Evolutionary conservation across 176 grass and related monocot genomes (phyloP).

Genomic region (Rhynchospora breviuscula): DNA sequence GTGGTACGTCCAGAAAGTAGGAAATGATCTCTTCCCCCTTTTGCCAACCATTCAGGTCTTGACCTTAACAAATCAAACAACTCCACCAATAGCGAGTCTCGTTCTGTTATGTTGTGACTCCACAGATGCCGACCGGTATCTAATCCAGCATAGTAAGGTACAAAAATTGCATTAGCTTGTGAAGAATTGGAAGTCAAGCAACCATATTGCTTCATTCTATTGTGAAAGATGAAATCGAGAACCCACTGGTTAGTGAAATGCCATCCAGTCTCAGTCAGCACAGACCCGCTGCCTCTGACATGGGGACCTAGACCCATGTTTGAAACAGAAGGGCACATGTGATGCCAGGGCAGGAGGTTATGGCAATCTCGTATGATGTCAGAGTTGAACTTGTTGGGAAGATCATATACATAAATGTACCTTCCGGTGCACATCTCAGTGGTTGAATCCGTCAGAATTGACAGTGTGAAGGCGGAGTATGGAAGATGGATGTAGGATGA

Average conservation of each 20-base stretch:
- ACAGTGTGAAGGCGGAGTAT: slow-evolving; percentile 23
- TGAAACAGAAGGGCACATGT: slow-evolving; percentile 58
- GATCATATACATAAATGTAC: slow-evolving; percentile 78
- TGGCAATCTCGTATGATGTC: slow-evolving; percentile 54
- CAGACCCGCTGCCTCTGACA: slow-evolving; percentile 17
- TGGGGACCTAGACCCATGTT: slow-evolving; percentile 65
- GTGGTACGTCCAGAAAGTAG: slow-evolving; percentile 57
- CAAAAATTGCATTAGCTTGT: slow-evolving; percentile 50
- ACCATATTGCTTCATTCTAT: slow-evolving; percentile 65
- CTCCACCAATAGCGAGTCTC: slow-evolving; percentile 51
- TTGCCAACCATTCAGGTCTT: slow-evolving; percentile 49
- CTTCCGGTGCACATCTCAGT: slow-evolving; percentile 44
- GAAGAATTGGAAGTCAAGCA: slow-evolving; percentile 73
- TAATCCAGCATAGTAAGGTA: slow-evolving; percentile 71
- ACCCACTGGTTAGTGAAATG: slow-evolving; percentile 49
- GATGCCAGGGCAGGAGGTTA: slow-evolving; percentile 38
- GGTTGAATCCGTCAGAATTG: slow-evolving; percentile 24
- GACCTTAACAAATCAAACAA: slow-evolving; percentile 18
- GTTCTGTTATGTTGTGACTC: slow-evolving; percentile 32
- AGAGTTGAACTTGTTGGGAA: slow-evolving; percentile 58
- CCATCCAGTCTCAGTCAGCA: slow-evolving; percentile 67
- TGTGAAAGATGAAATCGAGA: slow-evolving; percentile 69
- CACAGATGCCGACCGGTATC: slow-evolving; percentile 56
- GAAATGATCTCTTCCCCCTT: slow-evolving; percentile 72
- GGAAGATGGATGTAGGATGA: slow-evolving; percentile 6